Conservation (phyloP, 352 stramenopile genomes). For the Pythium brachiatum region DNA sequence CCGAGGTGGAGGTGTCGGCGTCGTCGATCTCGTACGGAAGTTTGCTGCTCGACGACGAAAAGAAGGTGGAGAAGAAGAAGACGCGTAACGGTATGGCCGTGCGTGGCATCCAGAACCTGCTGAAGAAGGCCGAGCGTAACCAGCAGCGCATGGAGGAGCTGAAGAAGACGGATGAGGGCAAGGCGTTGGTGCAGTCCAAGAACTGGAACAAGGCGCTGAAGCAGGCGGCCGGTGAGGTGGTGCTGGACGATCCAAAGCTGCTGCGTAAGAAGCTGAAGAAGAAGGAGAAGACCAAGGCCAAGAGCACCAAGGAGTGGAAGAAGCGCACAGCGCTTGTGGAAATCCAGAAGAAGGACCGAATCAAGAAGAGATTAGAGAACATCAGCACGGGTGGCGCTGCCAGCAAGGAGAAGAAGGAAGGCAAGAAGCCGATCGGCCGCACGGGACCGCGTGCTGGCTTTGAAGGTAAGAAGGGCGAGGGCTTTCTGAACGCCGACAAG, state of each 20-base stretch:
- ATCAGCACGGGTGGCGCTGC: constrained; percentile 15
- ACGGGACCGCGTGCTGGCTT: constrained; percentile 57
- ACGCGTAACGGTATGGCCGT: constrained; percentile 73
- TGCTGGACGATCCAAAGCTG: constrained; percentile 78
- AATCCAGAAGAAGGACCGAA: constrained; percentile 61
- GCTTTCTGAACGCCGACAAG: constrained; percentile 60
- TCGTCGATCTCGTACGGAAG: constrained; percentile 76
- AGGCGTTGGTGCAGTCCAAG: constrained; percentile 59
- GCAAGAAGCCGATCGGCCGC: constrained; percentile 27
- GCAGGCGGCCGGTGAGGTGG: constrained; percentile 59
- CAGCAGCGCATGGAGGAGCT: constrained; percentile 71
- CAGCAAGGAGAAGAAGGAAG: constrained; percentile 36
- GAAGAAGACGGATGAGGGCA: constrained; percentile 76
- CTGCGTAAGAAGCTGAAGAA: constrained; percentile 81
- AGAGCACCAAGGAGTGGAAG: constrained; percentile 81
- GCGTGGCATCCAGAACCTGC: constrained; percentile 69
- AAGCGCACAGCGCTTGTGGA: constrained; percentile 54
- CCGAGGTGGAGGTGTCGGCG: constrained; percentile 25
- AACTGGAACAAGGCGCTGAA: constrained; percentile 73
- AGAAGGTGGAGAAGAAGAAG: constrained; percentile 49
- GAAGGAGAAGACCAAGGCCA: constrained; percentile 79
- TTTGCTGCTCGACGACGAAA: constrained; percentile 57
- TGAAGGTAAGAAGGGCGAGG: constrained; percentile 78
- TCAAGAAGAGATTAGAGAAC: constrained; percentile 62
- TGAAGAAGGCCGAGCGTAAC: constrained; percentile 81